These are phyloP conservation scores for Phytophthora quininea DNA, from an alignment of 352 stramenopile species.

Conservation along the genomic window DNA sequence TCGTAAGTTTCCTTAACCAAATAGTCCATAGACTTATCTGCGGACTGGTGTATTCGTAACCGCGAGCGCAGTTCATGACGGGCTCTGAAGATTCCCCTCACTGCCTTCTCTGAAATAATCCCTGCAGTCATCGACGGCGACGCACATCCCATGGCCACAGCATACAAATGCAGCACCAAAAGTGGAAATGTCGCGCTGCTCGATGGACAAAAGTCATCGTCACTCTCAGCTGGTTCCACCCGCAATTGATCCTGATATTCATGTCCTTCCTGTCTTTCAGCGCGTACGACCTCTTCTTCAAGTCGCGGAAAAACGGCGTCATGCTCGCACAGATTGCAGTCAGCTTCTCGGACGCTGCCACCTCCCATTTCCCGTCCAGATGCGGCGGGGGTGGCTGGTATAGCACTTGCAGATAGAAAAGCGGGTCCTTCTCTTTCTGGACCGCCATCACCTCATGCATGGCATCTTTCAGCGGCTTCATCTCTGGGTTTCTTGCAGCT, in stretches of 20 bases:
- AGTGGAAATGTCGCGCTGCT: conserved; percentile 48
- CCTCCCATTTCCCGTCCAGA: conserved; percentile 18
- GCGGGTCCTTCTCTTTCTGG: conserved; percentile 39
- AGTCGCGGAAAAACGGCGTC: conserved; percentile 22
- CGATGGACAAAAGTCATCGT: conserved; percentile 32
- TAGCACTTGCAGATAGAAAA: conserved; percentile 49
- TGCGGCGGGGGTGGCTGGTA: conserved; percentile 40
- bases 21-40: conserved; percentile 25
- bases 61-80: conserved; percentile 17
- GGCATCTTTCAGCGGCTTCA: conserved; percentile 21
- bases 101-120: conserved; percentile 29
- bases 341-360: conserved; percentile 30
- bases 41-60: conserved; percentile 13
- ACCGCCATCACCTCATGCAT: conserved; percentile 43
- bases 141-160: conserved; percentile 45
- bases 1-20: conserved; percentile 46
- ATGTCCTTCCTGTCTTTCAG: conserved; percentile 27
- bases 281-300: conserved; percentile 28
- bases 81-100: conserved; percentile 13
- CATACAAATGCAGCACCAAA: conserved; percentile 53
- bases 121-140: conserved; percentile 19
- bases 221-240: conserved; percentile 32
- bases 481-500: conserved; percentile 2
- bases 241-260: conserved; percentile 16
- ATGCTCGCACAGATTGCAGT: conserved; percentile 29